A percentile compares a stretch with the other conserved stretches of the same genome.
phyloP scores from a whole-genome alignment of 139 green algal genomes.

The Ettlia oleoabundans region DNA sequence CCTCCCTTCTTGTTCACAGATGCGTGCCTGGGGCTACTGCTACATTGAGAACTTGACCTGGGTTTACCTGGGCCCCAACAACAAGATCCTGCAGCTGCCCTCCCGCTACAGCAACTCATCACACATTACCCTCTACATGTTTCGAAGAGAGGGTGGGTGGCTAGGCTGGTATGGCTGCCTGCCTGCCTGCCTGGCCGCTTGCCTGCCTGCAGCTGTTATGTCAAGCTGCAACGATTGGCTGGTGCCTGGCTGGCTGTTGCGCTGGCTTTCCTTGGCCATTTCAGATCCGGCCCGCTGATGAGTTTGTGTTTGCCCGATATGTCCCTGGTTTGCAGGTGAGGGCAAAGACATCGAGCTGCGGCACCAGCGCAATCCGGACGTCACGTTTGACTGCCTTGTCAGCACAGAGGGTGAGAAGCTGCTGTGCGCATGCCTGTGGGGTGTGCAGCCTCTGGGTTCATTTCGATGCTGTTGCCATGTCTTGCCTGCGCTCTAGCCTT shows the following conservation, averaged over 20 bases:
- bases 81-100: conserved; percentile 62
- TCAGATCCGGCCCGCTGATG: too few relatives aligned
- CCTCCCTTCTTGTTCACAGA: conserved; percentile 25
- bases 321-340: conserved; percentile 39
- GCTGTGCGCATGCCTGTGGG: neutral
- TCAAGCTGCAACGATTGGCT: too few relatives aligned
- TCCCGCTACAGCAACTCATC: conserved; percentile 53
- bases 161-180: neutral
- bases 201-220: too few relatives aligned
- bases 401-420: neutral
- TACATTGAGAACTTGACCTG: conserved; percentile 97
- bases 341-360: conserved; percentile 89
- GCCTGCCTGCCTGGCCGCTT: conserved; percentile 35
- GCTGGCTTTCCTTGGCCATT: too few relatives aligned
- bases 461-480: neutral
- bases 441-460: neutral
- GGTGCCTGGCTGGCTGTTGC: too few relatives aligned
- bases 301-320: too few relatives aligned
- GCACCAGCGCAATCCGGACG: conserved; percentile 92
- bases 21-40: conserved; percentile 67
- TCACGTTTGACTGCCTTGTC: conserved; percentile 82
- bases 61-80: conserved; percentile 79
- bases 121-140: conserved; percentile 93
- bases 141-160: conserved; percentile 71
- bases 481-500: too few relatives aligned